Evolutionary conservation across 257 asterid genomes (phyloP), one percentile per base, ranked within the genome.

Genomic region (Solanum rostratum): DNA sequence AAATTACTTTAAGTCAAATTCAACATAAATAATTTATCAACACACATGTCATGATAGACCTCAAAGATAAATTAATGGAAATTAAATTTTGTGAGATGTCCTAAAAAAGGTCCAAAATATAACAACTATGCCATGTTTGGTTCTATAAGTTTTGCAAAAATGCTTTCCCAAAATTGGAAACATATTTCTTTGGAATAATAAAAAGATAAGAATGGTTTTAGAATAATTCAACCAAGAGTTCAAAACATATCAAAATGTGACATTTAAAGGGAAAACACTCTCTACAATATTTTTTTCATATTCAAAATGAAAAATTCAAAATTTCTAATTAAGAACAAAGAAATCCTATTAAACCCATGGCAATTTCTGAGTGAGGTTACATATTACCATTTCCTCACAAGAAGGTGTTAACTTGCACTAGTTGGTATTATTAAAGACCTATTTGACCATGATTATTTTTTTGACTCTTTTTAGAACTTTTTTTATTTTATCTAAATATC

Each of bases 281-380:
- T 0, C 10, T 8, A 20, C 1, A 1, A 20, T 0, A 20, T 20
- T 8, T 20, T 57, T 62, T 24, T 12, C 4, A 12, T 12, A 24
- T 0, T 24, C 0, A 62, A 62, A 11, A 62, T 1, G 1, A 11
- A 1, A 62, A 24, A 50, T 13, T 14, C 16, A 39, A 39, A 7
- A 39, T 14, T 50, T 2, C n/a, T n/a, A n/a, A 12, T 12, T 49
- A 49, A 11, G 16, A 2, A 10, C 12, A 5, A 49, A 49, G 50
- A 11, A 49, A 49, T 49, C 16, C 4, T 11, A 33, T 33, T 33
- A 33, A 33, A 33, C 39, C 45, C 45, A 41, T 7, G 1, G 6
- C 45, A 41, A 41, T 5, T 5, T 5, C 6, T 41, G 6, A 3
- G 39, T 33, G 3, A 2, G 49, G 11, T 10, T n/a, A n/a, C 52